phyloP scores from a whole-genome alignment of 345 rosid genomes.

The Erodium maritimum region DNA sequence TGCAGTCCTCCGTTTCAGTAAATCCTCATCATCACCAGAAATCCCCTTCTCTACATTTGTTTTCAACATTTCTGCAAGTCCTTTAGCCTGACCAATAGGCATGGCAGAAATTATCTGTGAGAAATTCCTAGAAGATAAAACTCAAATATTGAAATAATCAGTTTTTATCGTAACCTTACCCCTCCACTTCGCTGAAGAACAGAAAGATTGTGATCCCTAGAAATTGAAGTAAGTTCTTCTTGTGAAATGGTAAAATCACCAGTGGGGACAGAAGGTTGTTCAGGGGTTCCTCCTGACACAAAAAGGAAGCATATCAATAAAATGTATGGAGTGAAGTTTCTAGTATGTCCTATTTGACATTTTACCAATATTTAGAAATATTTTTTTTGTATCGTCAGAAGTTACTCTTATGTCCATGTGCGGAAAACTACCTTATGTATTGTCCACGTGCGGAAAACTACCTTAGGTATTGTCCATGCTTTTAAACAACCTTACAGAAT shows the following conservation, averaged over 20 bases:
- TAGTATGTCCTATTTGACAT: too few relatives aligned
- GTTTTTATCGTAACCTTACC: constrained; percentile 32
- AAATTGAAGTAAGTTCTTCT: constrained; percentile 57
- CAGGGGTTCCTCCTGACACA: constrained; percentile 32
- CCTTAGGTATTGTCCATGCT: too few relatives aligned
- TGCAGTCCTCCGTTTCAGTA: constrained; percentile 41
- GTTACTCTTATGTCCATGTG: too few relatives aligned
- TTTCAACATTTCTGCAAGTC: constrained; percentile 48
- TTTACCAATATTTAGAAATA: too few relatives aligned
- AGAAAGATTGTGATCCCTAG: constrained; percentile 57
- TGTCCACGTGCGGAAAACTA: too few relatives aligned
- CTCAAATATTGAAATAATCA: constrained; percentile 8
- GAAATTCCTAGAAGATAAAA: constrained; percentile 6
- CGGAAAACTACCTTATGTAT: too few relatives aligned
- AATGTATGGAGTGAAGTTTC: background rate
- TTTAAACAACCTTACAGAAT: too few relatives aligned
- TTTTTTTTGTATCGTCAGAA: too few relatives aligned
- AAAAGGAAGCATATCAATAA: constrained; percentile 6
- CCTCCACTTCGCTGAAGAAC: constrained; percentile 65
- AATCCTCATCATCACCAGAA: constrained; percentile 57
- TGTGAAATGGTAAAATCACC: constrained; percentile 61
- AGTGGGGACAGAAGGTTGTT: constrained; percentile 20
- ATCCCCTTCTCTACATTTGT: constrained; percentile 72
- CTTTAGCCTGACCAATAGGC: constrained; percentile 43
- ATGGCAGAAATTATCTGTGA: background rate